These are phyloP conservation scores for Yamadazyma triangularis DNA, from an alignment of 1,139 yeast genomes.

Conservation along the genomic window DNA sequence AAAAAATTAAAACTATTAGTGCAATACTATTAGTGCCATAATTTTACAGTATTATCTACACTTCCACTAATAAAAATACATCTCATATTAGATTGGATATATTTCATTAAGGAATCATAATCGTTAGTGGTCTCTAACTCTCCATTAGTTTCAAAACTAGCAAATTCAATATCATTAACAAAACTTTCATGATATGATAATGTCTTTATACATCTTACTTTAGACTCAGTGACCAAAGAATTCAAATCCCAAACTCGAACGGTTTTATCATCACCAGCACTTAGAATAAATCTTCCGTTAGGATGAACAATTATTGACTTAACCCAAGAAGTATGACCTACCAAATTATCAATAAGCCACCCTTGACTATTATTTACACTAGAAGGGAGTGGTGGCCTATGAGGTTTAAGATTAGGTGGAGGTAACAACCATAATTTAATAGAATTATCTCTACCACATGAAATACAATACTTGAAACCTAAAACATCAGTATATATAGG, in stretches of 20 bases:
- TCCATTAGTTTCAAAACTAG: conserved; percentile 30
- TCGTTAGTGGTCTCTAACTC: conserved; percentile 11
- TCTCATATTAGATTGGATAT: conserved; percentile 44
- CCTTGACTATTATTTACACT: conserved; percentile 53
- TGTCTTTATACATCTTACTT: conserved; percentile 45
- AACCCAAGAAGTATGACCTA: conserved; percentile 89
- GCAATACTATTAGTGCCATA: conserved; percentile 56
- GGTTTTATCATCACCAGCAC: conserved; percentile 77
- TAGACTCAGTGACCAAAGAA: conserved; percentile 37
- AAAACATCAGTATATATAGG: conserved; percentile 27
- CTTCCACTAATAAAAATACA: conserved; percentile 59
- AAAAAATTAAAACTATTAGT: no score
- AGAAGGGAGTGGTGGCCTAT: conserved; percentile 56
- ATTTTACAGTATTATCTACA: conserved; percentile 47
- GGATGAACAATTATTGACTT: conserved; percentile 70
- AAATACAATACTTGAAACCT: conserved; percentile 65
- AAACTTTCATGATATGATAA: conserved; percentile 68
- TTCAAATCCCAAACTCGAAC: conserved; percentile 77
- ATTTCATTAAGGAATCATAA: conserved; percentile 15
- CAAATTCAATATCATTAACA: conserved; percentile 58
- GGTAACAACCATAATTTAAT: conserved; percentile 77
- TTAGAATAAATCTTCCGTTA: conserved; percentile 63
- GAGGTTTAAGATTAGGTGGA: conserved; percentile 50
- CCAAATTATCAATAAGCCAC: conserved; percentile 47
- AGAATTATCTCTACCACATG: conserved; percentile 79